Conservation (phyloP, 108 stramenopile species). For the Tribonema minus region DNA sequence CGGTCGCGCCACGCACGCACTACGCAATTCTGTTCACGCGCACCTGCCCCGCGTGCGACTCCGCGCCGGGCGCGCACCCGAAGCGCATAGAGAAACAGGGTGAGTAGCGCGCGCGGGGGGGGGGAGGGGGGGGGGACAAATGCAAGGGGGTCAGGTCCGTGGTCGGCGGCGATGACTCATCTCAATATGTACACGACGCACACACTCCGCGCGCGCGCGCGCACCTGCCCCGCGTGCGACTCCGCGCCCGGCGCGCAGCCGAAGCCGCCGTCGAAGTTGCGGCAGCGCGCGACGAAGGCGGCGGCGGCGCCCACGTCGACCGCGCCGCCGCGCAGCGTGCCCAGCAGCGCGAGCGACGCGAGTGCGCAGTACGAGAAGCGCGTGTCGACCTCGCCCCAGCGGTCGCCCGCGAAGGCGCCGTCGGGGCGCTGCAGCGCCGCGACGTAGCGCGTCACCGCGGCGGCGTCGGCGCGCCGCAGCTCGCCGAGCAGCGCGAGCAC, state of each 20-base stretch:
- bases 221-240: conserved; percentile 93
- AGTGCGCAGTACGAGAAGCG: conserved; percentile 96
- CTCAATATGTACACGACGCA: no score
- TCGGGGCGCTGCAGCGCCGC: conserved; percentile 79
- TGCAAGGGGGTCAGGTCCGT: neutral
- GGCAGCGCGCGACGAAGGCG: conserved; percentile 55
- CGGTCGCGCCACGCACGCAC: no score
- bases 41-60: conserved; percentile 96
- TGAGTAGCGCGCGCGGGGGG: neutral
- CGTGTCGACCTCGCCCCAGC: conserved; percentile 96
- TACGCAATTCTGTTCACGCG: no score
- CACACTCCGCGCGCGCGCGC: no score
- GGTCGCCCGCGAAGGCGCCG: conserved; percentile 92
- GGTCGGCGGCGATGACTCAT: no score
- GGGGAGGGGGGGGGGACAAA: neutral
- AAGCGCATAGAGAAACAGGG: no score
- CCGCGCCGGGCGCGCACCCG: conserved; percentile 86
- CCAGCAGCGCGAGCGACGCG: conserved; percentile 71
- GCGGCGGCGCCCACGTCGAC: conserved; percentile 40
- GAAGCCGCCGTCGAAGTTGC: conserved; percentile 97
- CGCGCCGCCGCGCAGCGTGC: conserved; percentile 48
- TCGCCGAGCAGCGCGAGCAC: conserved; percentile 78
- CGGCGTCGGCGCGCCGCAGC: conserved; percentile 32
- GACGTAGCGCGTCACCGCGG: conserved; percentile 68
- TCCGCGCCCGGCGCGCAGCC: conserved; percentile 89